Base-by-base conservation (phyloP, 371 early-diverging fungal species). In the Syncephalis plumigaleata region DNA sequence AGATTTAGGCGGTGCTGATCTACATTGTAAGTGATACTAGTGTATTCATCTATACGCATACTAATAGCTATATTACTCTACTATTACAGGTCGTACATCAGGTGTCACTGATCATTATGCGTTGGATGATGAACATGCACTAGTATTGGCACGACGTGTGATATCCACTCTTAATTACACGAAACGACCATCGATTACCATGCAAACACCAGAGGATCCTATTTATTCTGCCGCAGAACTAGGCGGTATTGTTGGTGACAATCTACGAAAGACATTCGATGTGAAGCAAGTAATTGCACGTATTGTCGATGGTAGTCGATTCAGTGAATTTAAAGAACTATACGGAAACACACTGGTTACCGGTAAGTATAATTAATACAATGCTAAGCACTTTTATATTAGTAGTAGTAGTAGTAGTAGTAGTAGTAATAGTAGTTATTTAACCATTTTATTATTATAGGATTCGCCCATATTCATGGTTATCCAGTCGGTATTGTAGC, bases 91-190 rank as follows among this genome's bases (percentile, higher is more conserved):
- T 55, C 75, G 82, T 50, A 83, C 79, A 9, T 90, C 90, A 11
- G 93, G 93, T 53, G 92, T 91, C 20, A 93, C 95, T 9, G 98
- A 97, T 68, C 90, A 97, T 60, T 77, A 81, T 54, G 98, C 98
- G 1, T 55, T 74, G 45, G 75, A 81, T 57, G 98, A 97, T 57
- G 84, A 77, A 53, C 92, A 97, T 55, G 98, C 98, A 8, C 65
- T 97, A 55, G 68, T 68, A 1, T 66, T 92, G 50, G 88, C 87
- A 16, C 77, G 98, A 38, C 75, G 85, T 49, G 77, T 87, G 15
- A 84, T 97, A 16, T 75, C 81, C 27, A 79, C 70, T 47, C 71
- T 97, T 37, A 94, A 96, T 64, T 74, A 77, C 58, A 57, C 60
- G 27, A 91, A 90, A 63, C 57, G 56, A 20, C 67, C 36, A 16